Conservation (phyloP, 345 rosid species). For the Geranium rotundifolium region DNA sequence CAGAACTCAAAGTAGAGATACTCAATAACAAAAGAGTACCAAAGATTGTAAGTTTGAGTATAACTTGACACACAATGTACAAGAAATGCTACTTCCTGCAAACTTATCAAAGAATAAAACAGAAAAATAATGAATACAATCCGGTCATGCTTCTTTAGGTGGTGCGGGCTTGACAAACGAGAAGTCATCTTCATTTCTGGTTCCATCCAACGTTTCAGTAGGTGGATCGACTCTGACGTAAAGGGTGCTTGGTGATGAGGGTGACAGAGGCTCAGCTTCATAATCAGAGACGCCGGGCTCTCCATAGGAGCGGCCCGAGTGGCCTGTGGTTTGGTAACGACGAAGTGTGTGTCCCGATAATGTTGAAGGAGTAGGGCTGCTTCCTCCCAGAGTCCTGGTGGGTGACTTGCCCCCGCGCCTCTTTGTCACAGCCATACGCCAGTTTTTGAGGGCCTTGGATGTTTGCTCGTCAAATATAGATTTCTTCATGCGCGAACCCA, state of each 20-base stretch:
- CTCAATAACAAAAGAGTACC: neutral
- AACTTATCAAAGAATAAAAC: neutral
- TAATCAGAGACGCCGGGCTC: slow-evolving; percentile 16
- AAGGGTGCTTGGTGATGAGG: slow-evolving; percentile 4
- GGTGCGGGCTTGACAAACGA: slow-evolving; percentile 16
- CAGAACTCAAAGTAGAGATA: neutral
- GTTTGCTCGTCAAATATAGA: slow-evolving; percentile 28
- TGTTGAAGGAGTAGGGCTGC: slow-evolving; percentile 11
- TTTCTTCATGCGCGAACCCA: slow-evolving; percentile 27
- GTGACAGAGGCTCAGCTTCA: slow-evolving; percentile 13
- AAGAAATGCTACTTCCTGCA: neutral
- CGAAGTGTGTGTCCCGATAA: slow-evolving; percentile 5
- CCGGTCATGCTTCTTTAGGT: neutral
- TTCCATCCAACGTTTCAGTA: neutral
- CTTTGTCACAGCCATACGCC: slow-evolving; percentile 24
- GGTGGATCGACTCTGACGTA: neutral
- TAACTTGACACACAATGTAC: neutral
- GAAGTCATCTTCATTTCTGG: slow-evolving; percentile 16
- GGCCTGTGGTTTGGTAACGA: slow-evolving; percentile 26
- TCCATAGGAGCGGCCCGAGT: slow-evolving; percentile 11
- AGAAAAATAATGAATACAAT: too few species aligned
- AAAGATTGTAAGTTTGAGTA: too few species aligned
- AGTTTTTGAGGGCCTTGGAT: slow-evolving; percentile 25
- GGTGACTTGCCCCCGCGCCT: slow-evolving; percentile 15
- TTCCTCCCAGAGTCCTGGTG: slow-evolving; percentile 11